Evolutionary conservation across 2,329 filamentous ascomycete species (phyloP), one percentile per base, ranked within the genome.

Genomic region (Aspergillus tubingensis): DNA sequence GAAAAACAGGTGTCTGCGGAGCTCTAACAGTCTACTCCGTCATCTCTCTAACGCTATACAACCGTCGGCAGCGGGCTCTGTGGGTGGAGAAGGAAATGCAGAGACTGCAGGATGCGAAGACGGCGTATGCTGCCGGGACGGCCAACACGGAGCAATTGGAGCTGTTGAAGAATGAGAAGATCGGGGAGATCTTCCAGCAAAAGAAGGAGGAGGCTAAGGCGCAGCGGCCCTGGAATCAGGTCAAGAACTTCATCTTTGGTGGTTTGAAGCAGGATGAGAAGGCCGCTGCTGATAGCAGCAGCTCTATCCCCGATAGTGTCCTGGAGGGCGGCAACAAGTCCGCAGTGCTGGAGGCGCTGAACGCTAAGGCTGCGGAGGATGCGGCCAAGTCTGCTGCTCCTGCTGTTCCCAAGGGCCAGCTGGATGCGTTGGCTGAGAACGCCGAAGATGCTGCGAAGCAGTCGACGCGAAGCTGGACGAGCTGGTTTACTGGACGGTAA

Each of bases 11-110:
- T 60, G 77, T 88, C 62, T 81, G 83, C 54, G 85, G 81, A 67
- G 82, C 83, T 44, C 82, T 89, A 48, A 86, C 86, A 39, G 81
- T 85, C 41, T 88, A 88, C 72, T 86, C 87, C 8, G 81, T 88
- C 65, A 82, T 85, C 61, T 87, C 88, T 69, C 85, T 90, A 80
- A 81, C 89, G 60, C 75, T 88, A 61, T 87, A 89, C 77, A 90
- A 90, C 74, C 83, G 88, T 58, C 81, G 84, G 60, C 87, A 88
- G 78, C 81, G 84, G 59, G 81, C 81, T 39, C 84, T 88, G 63
- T 90, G 83, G 80, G 81, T 87, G 63, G 82, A 87, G 68, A 74
- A 71, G 51, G 77, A 81, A 67, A 60, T 80, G 54, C 71, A 76
- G 64, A 70, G 68, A 23, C 71, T 81, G n/a, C 72, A 77, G 41